A percentile compares a stretch with the other conserved stretches of the same genome.
These are phyloP conservation scores for Alternaria ventricosa DNA, from an alignment of 2,329 filamentous ascomycete genomes.

Conservation along the genomic window DNA sequence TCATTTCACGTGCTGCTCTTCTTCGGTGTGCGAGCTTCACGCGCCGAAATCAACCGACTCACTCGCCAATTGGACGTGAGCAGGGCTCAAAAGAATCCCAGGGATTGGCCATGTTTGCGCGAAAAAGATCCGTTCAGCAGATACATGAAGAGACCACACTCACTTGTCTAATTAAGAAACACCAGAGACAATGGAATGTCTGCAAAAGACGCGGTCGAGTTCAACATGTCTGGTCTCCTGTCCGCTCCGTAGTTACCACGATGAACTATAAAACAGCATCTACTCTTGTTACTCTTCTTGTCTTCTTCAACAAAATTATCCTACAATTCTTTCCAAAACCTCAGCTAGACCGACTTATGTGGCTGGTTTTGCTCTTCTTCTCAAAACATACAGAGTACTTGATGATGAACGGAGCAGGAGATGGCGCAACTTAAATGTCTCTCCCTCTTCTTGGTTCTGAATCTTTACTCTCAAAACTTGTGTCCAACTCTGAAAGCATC, in stretches of 20 bases:
- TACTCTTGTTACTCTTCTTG: fast-evolving
- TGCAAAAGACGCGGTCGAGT: neutral
- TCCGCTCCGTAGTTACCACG: neutral
- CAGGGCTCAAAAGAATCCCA: neutral
- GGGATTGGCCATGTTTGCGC: neutral
- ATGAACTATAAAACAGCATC: neutral
- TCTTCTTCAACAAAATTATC: no score
- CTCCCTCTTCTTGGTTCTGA: neutral
- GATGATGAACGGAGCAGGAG: no score
- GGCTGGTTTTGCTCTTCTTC: neutral
- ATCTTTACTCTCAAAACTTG: no score
- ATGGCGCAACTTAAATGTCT: neutral
- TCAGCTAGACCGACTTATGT: no score
- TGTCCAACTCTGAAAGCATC: no score
- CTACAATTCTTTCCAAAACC: no score
- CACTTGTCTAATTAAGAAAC: neutral
- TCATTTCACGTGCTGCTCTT: no score
- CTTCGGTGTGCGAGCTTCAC: neutral
- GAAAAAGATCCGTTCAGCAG: no score
- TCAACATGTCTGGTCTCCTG: neutral
- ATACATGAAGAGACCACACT: neutral
- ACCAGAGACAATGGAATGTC: neutral
- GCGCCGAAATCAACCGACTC: fast-evolving
- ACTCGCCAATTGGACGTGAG: fast-evolving
- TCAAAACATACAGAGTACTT: no score